A percentile compares a stretch with the other conserved stretches of the same genome.
phyloP scores from a whole-genome alignment of 768 basidiomycete genomes.

The Mycena leptocephala region DNA sequence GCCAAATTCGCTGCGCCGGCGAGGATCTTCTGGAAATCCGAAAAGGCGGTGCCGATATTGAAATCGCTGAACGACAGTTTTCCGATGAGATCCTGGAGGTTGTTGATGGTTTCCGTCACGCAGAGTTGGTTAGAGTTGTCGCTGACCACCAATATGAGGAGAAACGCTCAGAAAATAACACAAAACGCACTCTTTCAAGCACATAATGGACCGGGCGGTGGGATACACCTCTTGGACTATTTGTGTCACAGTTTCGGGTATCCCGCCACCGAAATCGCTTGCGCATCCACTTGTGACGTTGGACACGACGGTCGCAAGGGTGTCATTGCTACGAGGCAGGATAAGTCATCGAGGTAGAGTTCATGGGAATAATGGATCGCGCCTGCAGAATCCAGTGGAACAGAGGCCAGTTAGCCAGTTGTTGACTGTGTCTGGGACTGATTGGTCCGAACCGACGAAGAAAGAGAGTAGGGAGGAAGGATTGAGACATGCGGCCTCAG shows the following conservation, averaged over 20 bases:
- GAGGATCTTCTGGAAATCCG: constrained; percentile 44
- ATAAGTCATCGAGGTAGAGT: neutral
- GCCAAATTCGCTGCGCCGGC: constrained; percentile 51
- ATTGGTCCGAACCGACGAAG: constrained; percentile 27
- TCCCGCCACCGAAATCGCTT: constrained; percentile 48
- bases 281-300: constrained; percentile 71
- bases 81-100: constrained; percentile 59
- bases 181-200: constrained; percentile 70
- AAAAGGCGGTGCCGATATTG: constrained; percentile 36
- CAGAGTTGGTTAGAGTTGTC: constrained; percentile 64
- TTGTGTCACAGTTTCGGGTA: constrained; percentile 41
- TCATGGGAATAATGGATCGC: neutral
- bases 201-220: constrained; percentile 62
- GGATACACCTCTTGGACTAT: constrained; percentile 64
- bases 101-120: constrained; percentile 64
- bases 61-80: constrained; percentile 46
- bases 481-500: constrained; percentile 69
- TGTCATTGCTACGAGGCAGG: constrained; percentile 70
- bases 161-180: neutral
- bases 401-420: constrained; percentile 77
- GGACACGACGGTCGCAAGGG: constrained; percentile 68
- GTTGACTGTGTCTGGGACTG: constrained; percentile 65
- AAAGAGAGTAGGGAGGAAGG: constrained; percentile 43
- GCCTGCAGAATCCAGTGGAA: constrained; percentile 46
- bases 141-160: neutral